Conservation (phyloP, 1,139 yeast species). For the Hansenula lynferdii region DNA sequence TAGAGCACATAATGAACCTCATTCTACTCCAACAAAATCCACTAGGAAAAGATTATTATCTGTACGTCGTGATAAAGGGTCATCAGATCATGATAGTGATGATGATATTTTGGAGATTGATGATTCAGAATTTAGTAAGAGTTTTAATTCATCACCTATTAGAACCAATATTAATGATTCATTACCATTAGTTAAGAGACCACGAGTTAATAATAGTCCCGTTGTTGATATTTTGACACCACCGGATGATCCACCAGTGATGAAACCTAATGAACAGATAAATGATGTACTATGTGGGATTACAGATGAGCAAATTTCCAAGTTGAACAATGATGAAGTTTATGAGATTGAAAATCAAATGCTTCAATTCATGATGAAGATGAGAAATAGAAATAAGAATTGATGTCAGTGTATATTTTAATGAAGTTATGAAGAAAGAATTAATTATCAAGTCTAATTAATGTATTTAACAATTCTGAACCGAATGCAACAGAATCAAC, state of each 20-base stretch:
- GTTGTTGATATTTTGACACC: not conserved
- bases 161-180: not conserved
- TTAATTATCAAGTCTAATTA: conserved; percentile 24
- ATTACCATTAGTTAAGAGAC: not conserved
- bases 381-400: conserved; percentile 9
- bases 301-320: conserved; percentile 5
- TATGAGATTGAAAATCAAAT: conserved; percentile 17
- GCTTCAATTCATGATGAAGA: conserved; percentile 13
- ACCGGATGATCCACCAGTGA: not conserved
- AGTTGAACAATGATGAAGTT: conserved; percentile 9
- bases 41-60: not conserved
- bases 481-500: conserved; percentile 58
- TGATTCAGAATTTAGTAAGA: conserved; percentile 2
- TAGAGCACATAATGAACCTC: no score
- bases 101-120: conserved; percentile 4
- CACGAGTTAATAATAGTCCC: not conserved
- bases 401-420: not conserved
- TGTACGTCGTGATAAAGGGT: no score
- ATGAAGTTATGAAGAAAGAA: not conserved
- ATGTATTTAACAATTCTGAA: conserved; percentile 35
- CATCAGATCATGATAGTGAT: no score
- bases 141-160: not conserved
- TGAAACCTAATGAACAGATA: not conserved
- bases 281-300: conserved; percentile 2
- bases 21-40: not conserved